Evolutionary conservation across 352 stramenopile species (phyloP).

Genomic region (Thalassiosira ordinaria): DNA sequence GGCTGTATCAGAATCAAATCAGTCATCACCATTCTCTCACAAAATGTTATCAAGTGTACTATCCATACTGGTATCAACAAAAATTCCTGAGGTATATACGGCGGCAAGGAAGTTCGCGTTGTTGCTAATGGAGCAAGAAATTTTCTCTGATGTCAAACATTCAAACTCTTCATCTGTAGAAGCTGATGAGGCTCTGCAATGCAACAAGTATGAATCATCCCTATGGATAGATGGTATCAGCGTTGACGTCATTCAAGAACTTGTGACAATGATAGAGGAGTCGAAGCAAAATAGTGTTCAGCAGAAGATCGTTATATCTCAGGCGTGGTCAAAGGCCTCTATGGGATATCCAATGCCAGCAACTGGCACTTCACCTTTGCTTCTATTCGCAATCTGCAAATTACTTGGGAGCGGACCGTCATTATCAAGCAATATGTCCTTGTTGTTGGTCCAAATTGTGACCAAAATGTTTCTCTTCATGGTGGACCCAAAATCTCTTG

Average conservation of each 20-base stretch:
- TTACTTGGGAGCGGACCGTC: slow-evolving; percentile 9
- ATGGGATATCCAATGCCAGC: slow-evolving; percentile 29
- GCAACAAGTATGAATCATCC: slow-evolving; percentile 46
- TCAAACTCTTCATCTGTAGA: not conserved
- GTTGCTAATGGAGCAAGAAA: slow-evolving; percentile 39
- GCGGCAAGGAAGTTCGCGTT: slow-evolving; percentile 39
- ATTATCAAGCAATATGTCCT: slow-evolving; percentile 26
- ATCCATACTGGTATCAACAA: slow-evolving; percentile 33
- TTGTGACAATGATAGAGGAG: slow-evolving; percentile 37
- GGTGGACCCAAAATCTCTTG: slow-evolving; percentile 34
- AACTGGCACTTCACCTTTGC: slow-evolving; percentile 35
- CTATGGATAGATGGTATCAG: slow-evolving; percentile 56
- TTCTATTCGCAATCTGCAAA: slow-evolving; percentile 38
- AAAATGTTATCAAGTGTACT: slow-evolving; percentile 52
- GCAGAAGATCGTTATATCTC: slow-evolving; percentile 50
- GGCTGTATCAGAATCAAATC: slow-evolving; percentile 21
- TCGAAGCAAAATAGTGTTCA: slow-evolving; percentile 38
- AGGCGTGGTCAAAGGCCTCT: slow-evolving; percentile 33
- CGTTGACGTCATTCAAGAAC: slow-evolving; percentile 39
- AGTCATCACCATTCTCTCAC: slow-evolving; percentile 11
- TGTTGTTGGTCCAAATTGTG: slow-evolving; percentile 39
- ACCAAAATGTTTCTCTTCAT: slow-evolving; percentile 48
- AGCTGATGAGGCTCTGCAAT: slow-evolving; percentile 8
- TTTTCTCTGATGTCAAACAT: slow-evolving; percentile 17
- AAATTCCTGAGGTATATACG: slow-evolving; percentile 50